Evolutionary conservation across 2,329 filamentous ascomycete species (phyloP), one percentile per base, ranked within the genome.

Genomic region (Coniochaeta sp.): DNA sequence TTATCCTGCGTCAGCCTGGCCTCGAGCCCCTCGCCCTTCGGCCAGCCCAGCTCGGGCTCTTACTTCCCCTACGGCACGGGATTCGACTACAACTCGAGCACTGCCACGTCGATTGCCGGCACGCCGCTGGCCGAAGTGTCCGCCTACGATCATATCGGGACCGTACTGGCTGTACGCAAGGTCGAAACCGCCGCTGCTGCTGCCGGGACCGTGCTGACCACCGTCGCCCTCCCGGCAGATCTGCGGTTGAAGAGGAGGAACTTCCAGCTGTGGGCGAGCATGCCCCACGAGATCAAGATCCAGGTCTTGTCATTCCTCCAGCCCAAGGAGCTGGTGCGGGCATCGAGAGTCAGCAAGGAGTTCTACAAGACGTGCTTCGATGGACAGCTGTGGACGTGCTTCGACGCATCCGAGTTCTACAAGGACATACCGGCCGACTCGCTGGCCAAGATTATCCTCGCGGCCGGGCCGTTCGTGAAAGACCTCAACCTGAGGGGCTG

Each of bases 401-500:
- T 98, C 57, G 92, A 98, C 71, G 86, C 90, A 1, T 88, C 91
- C 8, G 87, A 90, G 57, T 98, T 93, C 73, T 97, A 98, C 71
- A 84, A 83, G 64, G 85, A 92, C 58, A 98, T 98, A 64, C 89
- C 93, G 0, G 90, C 89, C 24, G 87, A 90, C 64, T 90, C 90
- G 0, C 77, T 99, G 56, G 85, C 92, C 60, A 91, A 89, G 68
- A 92, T 98, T 63, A 92, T 98, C 69, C 85, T 87, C 1, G 82
- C 87, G 3, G 91, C 92, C 1, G 95, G 93, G 0, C 91, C 93
- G 0, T 99, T 98, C 67, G 86, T 98, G 59, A 90, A 90, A 66
- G 87, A 96, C 67, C 80, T 99, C 59, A 98, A 98, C 68, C 81
- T 99, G 3, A 81, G 93, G 66, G 95, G 95, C 28, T 99, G 93